Conservation (phyloP, 768 basidiomycete species). For the Hericium rajendrae region DNA sequence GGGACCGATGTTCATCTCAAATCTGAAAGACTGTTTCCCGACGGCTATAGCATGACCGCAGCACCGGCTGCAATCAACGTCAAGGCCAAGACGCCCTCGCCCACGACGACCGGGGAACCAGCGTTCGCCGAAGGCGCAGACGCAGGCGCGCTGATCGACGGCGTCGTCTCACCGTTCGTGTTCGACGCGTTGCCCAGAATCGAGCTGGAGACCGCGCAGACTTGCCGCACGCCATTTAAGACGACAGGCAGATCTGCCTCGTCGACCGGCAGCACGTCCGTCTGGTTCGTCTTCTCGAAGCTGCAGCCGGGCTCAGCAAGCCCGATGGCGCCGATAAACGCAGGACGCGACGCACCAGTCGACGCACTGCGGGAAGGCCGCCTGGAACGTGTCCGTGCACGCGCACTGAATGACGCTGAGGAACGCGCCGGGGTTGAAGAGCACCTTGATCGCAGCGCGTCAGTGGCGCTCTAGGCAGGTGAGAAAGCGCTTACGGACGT, state of each 20-base stretch:
- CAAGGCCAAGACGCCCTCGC: too few species aligned
- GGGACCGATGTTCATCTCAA: too few species aligned
- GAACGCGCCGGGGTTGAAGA: slow-evolving; percentile 56
- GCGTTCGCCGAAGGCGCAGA: neutral
- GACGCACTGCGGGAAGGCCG: slow-evolving; percentile 51
- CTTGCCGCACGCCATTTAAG: slow-evolving; percentile 37
- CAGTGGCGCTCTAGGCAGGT: too few species aligned
- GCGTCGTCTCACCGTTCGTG: slow-evolving; percentile 31
- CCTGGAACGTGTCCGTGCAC: slow-evolving; percentile 40
- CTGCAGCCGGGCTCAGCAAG: slow-evolving; percentile 19
- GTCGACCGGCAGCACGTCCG: slow-evolving; percentile 31
- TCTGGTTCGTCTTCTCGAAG: slow-evolving; percentile 50
- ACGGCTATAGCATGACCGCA: too few species aligned
- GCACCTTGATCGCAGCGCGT: slow-evolving; percentile 29
- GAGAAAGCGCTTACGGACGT: too few species aligned
- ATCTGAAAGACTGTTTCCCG: too few species aligned
- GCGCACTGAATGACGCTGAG: slow-evolving; percentile 55
- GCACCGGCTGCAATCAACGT: too few species aligned
- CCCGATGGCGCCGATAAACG: neutral
- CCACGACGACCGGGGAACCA: too few species aligned
- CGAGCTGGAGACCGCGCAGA: slow-evolving; percentile 43
- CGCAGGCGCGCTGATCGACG: slow-evolving; percentile 17
- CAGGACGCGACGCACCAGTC: slow-evolving; percentile 39
- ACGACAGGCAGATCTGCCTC: slow-evolving; percentile 37
- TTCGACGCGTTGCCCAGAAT: slow-evolving; percentile 43